Evolutionary conservation across 2,329 filamentous ascomycete genomes (phyloP).

Genomic region (Talaromyces atroroseus): DNA sequence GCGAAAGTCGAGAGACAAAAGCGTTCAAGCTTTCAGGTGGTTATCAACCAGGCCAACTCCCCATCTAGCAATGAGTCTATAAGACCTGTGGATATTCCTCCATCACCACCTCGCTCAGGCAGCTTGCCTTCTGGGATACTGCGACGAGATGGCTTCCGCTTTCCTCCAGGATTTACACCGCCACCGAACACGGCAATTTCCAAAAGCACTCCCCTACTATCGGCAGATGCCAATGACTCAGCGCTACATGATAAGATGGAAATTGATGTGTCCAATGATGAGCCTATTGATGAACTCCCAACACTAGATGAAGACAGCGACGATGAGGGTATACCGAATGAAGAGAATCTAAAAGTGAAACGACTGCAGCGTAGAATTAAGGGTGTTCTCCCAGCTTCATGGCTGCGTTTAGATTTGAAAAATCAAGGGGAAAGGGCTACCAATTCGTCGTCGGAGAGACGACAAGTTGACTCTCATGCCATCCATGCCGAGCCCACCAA

Average conservation of each 20-base stretch:
- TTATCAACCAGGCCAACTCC: constrained; percentile 22
- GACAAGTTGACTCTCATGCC: constrained; percentile 18
- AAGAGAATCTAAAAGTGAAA: constrained; percentile 25
- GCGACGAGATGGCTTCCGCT: constrained; percentile 28
- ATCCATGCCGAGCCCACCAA: constrained; percentile 24
- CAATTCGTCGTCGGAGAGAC: constrained; percentile 14
- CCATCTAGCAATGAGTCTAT: constrained; percentile 7
- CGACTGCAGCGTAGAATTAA: constrained; percentile 38
- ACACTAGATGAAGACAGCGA: constrained; percentile 3
- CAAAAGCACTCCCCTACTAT: constrained; percentile 18
- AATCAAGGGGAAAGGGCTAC: constrained; percentile 22
- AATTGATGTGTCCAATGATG: constrained; percentile 11
- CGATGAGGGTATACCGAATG: constrained; percentile 18
- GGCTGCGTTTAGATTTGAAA: constrained; percentile 38
- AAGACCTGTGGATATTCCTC: constrained; percentile 29
- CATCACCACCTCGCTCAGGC: constrained; percentile 38
- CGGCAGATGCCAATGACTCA: constrained; percentile 16
- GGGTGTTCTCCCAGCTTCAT: constrained; percentile 47
- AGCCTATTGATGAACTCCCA: constrained; percentile 7
- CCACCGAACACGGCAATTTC: constrained; percentile 21
- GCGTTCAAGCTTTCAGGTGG: constrained; percentile 19
- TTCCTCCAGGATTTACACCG: constrained; percentile 32
- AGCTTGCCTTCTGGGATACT: constrained; percentile 24
- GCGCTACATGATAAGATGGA: constrained; percentile 15
- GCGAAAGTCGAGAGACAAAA: constrained; percentile 11